phyloP scores from a whole-genome alignment of 108 stramenopile species.

The Stephanodiscus triporus region DNA sequence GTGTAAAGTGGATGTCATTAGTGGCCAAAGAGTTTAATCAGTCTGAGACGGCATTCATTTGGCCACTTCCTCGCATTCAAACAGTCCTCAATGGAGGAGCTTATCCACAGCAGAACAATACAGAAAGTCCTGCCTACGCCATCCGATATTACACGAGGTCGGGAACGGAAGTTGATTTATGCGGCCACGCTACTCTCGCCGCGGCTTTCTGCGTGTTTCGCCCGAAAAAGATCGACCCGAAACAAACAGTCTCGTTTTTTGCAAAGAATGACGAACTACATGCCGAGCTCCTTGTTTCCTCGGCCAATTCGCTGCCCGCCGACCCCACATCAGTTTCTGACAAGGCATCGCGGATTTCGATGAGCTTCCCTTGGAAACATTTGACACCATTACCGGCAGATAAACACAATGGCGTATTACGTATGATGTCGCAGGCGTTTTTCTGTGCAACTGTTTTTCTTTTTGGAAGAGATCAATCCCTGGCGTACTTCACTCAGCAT shows the following conservation, averaged over 20 bases:
- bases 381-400: slow-evolving; percentile 33
- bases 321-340: slow-evolving; percentile 20
- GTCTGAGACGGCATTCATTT: slow-evolving; percentile 93
- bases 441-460: slow-evolving; percentile 29
- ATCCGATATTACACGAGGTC: slow-evolving; percentile 80
- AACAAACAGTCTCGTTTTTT: slow-evolving; percentile 55
- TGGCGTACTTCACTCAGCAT: slow-evolving; percentile 40
- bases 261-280: slow-evolving; percentile 57
- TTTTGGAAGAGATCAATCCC: slow-evolving; percentile 38
- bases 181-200: slow-evolving; percentile 91
- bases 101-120: slow-evolving; percentile 14
- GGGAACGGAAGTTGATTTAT: slow-evolving; percentile 87
- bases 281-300: slow-evolving; percentile 27
- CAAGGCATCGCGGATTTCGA: slow-evolving; percentile 45
- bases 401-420: slow-evolving; percentile 32
- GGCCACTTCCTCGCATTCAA: slow-evolving; percentile 20
- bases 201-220: slow-evolving; percentile 63
- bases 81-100: not conserved
- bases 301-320: not conserved
- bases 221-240: slow-evolving; percentile 25
- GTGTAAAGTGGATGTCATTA: slow-evolving; percentile 77
- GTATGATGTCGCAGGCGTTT: slow-evolving; percentile 68
- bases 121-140: slow-evolving; percentile 1
- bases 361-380: slow-evolving; percentile 52
- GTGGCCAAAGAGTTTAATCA: slow-evolving; percentile 95